Evolutionary conservation across 1,284 basidiomycete species (phyloP).

Genomic region (Vanrija humicola): DNA sequence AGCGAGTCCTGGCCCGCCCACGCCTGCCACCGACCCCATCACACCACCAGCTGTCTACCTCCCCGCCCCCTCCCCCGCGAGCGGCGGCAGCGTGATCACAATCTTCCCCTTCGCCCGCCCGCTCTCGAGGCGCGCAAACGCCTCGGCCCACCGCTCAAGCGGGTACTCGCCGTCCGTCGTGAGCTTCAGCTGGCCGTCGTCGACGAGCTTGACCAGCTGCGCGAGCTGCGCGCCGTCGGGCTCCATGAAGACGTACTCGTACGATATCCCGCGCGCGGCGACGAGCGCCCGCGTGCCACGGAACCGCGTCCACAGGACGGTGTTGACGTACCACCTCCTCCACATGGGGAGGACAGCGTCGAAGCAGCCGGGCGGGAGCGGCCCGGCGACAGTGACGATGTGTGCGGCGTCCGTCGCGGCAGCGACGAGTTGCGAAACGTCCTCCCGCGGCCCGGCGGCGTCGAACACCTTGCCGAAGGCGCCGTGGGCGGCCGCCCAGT

Average conservation of each 20-base stretch:
- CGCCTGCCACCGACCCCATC: too few species aligned
- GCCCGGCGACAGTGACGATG: constrained; percentile 14
- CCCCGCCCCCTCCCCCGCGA: neutral
- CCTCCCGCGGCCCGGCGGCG: constrained; percentile 8
- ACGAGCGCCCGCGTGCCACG: neutral
- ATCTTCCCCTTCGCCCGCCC: constrained; percentile 21
- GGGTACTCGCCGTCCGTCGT: constrained; percentile 7
- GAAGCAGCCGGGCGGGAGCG: constrained; percentile 2
- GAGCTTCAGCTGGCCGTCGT: constrained; percentile 11
- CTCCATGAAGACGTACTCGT: constrained; percentile 20
- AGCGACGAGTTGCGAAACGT: constrained; percentile 5
- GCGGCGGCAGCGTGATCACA: neutral
- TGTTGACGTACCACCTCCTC: constrained; percentile 1
- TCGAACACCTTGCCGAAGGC: constrained; percentile 22
- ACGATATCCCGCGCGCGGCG: constrained; percentile 2
- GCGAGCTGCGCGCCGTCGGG: constrained; percentile 15
- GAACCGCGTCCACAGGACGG: neutral
- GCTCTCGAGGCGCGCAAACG: constrained; percentile 15
- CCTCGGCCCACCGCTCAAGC: constrained; percentile 9
- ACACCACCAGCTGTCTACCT: too few species aligned
- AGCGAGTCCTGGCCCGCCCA: too few species aligned
- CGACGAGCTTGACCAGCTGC: constrained; percentile 6
- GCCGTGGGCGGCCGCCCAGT: neutral
- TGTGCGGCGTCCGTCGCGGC: constrained; percentile 3
- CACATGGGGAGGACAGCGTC: constrained; percentile 6